Percentiles rank a stretch among this genome's conserved stretches.
These are phyloP conservation scores for Auricularia auricula-judae DNA, from an alignment of 768 basidiomycete species.

Conservation along the genomic window DNA sequence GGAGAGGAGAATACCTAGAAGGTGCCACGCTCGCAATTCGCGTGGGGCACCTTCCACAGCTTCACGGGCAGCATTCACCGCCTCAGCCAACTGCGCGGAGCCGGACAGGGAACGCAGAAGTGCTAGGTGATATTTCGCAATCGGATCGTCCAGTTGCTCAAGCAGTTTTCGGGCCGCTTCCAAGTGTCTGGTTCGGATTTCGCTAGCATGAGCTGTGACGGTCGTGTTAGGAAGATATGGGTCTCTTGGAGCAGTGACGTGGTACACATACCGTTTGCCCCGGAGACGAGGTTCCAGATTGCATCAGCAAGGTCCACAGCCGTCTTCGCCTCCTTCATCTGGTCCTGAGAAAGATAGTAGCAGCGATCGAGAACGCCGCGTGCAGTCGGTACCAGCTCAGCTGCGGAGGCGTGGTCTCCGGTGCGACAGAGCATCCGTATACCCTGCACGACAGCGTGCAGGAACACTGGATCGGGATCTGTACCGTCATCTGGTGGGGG, in stretches of 20 bases:
- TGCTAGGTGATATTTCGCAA: conserved; percentile 71
- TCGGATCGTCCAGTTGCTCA: conserved; percentile 36
- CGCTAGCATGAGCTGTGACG: conserved; percentile 52
- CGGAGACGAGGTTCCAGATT: conserved; percentile 59
- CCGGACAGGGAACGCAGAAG: conserved; percentile 58
- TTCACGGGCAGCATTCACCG: conserved; percentile 51
- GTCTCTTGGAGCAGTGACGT: neutral
- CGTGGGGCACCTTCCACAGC: conserved; percentile 61
- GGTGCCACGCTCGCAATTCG: conserved; percentile 77
- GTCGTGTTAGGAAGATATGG: neutral
- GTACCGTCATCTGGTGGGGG: conserved; percentile 24
- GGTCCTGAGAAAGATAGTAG: conserved; percentile 13
- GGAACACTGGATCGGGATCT: conserved; percentile 63
- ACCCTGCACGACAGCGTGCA: conserved; percentile 68
- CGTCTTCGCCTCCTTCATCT: conserved; percentile 38
- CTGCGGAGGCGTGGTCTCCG: conserved; percentile 54
- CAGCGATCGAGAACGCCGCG: conserved; percentile 14
- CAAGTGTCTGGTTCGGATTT: conserved; percentile 48
- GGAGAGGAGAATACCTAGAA: conserved; percentile 73
- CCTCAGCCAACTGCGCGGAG: conserved; percentile 49
- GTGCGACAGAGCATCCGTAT: conserved; percentile 63
- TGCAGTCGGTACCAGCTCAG: conserved; percentile 47
- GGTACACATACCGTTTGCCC: conserved; percentile 44
- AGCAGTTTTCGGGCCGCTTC: conserved; percentile 42
- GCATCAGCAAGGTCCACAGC: conserved; percentile 61